Evolutionary conservation across 305 asterid species (phyloP), one percentile per base, ranked within the genome.

Genomic region (Solanum aculeatissimum): DNA sequence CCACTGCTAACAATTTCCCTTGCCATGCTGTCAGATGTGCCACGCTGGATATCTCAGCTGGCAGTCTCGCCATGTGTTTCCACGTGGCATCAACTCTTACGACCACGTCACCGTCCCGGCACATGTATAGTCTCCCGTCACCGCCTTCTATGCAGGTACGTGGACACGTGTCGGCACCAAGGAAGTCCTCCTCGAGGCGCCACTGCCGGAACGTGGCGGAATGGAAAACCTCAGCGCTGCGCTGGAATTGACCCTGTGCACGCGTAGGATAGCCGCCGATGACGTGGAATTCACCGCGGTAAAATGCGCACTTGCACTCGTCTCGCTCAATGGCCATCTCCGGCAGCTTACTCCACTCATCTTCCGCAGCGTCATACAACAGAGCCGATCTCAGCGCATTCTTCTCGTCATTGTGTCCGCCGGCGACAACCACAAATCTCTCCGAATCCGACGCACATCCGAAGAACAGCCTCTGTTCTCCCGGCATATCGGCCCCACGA

Each of bases 271-370:
- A 95, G 13, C 99, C 98, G 0, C 99, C 94, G 47, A 95, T 81
- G 89, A 92, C 95, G 29, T 88, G 94, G 89, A 95, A 92, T 78
- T 80, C 87, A 74, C 97, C 97, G 14, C 29, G 49, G 35, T 81
- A 85, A 88, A 83, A 92, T 16, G 82, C 75, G 3, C 93, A 95
- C 49, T 89, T 91, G 0, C 94, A 86, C 90, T 95, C 98, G 55
- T 95, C 99, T 0, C 98, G 95, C 42, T 91, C 97, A 1, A 54
- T 42, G n/a, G 88, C 90, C 99, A 94, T 94, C 83, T 93, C 96
- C 15, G 97, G 93, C 80, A 94, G 15, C 3, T 4, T 19, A 6
- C 60, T 29, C 99, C 99, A 95, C 57, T 75, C 82, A 47, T 93
- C 92, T 0, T 40, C 35, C 11, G 71, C 85, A 90, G 92, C 92